Evolutionary conservation across 805 yeast genomes (phyloP).

Genomic region (Clavispora asparagi): DNA sequence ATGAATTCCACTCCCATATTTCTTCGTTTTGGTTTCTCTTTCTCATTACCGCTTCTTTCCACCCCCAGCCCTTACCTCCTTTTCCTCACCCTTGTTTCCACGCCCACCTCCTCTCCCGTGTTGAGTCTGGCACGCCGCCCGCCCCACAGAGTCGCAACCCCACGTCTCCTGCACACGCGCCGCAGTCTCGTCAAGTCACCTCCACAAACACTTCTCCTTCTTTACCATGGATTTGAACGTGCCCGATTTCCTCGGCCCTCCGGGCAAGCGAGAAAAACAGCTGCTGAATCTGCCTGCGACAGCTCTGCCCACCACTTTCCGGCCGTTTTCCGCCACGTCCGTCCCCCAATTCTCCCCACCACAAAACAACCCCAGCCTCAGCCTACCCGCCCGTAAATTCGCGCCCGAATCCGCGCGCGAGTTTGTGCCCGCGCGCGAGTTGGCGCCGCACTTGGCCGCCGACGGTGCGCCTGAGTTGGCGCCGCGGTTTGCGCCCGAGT

Average conservation of each 20-base stretch:
- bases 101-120: no score
- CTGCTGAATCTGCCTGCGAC: not conserved
- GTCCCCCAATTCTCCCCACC: not conserved
- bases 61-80: no score
- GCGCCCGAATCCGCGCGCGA: not conserved
- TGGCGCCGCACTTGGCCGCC: not conserved
- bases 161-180: not conserved
- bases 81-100: no score
- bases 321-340: not conserved
- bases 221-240: slow-evolving; percentile 26
- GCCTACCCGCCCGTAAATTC: not conserved
- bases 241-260: slow-evolving; percentile 27
- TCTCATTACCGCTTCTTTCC: no score
- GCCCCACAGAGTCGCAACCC: not conserved
- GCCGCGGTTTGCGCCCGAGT: not conserved
- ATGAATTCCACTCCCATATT: no score
- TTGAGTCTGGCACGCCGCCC: no score
- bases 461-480: not conserved
- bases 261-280: not conserved
- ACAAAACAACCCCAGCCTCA: not conserved
- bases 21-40: no score
- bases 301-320: slow-evolving; percentile 7
- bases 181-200: not conserved
- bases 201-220: not conserved
- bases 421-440: slow-evolving; percentile 1